Conservation (phyloP, 768 basidiomycete genomes). For the Kwoniella bestiolae region DNA sequence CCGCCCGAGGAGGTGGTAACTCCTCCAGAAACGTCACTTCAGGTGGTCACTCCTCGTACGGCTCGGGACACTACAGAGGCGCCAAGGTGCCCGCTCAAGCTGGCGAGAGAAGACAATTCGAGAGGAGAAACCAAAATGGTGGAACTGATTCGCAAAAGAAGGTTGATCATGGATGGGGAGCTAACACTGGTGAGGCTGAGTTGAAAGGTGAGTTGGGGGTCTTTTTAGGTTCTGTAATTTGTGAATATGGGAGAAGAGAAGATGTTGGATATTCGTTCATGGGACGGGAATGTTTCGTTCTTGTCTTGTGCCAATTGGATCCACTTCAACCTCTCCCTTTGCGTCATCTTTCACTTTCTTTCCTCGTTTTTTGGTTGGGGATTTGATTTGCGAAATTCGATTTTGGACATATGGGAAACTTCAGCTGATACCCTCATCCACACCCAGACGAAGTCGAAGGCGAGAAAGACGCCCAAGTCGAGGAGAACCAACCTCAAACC, state of each 20-base stretch:
- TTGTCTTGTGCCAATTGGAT: too few species aligned
- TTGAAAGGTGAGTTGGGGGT: slow-evolving; percentile 58
- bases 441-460: slow-evolving; percentile 70
- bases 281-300: too few species aligned
- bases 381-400: too few species aligned
- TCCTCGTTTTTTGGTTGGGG: too few species aligned
- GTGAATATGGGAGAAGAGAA: too few species aligned
- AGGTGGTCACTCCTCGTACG: slow-evolving; percentile 58
- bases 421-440: too few species aligned
- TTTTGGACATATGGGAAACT: too few species aligned
- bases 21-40: slow-evolving; percentile 58
- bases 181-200: slow-evolving; percentile 82
- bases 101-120: slow-evolving; percentile 79
- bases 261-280: too few species aligned
- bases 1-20: slow-evolving; percentile 57
- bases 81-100: slow-evolving; percentile 55
- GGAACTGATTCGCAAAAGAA: slow-evolving; percentile 88
- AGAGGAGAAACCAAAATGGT: slow-evolving; percentile 58
- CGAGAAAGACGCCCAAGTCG: slow-evolving; percentile 71
- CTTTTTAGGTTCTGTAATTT: too few species aligned
- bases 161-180: slow-evolving; percentile 92
- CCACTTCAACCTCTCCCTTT: too few species aligned
- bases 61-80: slow-evolving; percentile 60
- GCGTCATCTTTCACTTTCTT: too few species aligned
- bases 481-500: slow-evolving; percentile 73